These are phyloP conservation scores for Arxiozyma bovina DNA, from an alignment of 1,139 yeast genomes.

Conservation along the genomic window DNA sequence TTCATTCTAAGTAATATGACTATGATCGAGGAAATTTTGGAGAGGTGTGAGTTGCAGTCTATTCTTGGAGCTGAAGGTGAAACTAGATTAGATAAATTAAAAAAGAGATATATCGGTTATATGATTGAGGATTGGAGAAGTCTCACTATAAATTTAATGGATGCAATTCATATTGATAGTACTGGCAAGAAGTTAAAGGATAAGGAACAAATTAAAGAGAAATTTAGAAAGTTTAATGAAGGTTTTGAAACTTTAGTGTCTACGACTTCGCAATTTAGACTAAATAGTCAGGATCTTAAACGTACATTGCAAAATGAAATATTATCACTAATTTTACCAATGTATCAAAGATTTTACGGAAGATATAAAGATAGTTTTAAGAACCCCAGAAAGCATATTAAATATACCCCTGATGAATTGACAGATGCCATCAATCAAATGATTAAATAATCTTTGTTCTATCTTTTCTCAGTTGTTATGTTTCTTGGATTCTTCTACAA, in stretches of 20 bases:
- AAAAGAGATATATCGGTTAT: slow-evolving; percentile 65
- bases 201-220: slow-evolving; percentile 75
- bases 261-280: slow-evolving; percentile 53
- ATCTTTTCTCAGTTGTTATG: no score
- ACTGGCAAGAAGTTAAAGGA: slow-evolving; percentile 53
- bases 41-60: slow-evolving; percentile 47
- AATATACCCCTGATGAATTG: slow-evolving; percentile 32
- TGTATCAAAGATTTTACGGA: slow-evolving; percentile 68
- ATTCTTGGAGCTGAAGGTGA: slow-evolving; percentile 53
- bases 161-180: slow-evolving; percentile 50
- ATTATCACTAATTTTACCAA: slow-evolving; percentile 58
- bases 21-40: slow-evolving; percentile 64
- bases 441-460: slow-evolving; percentile 23
- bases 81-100: slow-evolving; percentile 57
- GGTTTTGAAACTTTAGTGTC: slow-evolving; percentile 70
- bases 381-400: slow-evolving; percentile 35
- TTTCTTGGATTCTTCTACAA: neutral
- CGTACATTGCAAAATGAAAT: slow-evolving; percentile 31
- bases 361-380: slow-evolving; percentile 30
- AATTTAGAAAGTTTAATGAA: slow-evolving; percentile 70
- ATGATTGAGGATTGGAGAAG: slow-evolving; percentile 80
- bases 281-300: slow-evolving; percentile 59
- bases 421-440: slow-evolving; percentile 25
- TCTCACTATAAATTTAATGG: slow-evolving; percentile 67
- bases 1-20: slow-evolving; percentile 64